Evolutionary conservation across 208 protist genomes (phyloP), one percentile per base, ranked within the genome.

Genomic region (Crithidia thermophila): DNA sequence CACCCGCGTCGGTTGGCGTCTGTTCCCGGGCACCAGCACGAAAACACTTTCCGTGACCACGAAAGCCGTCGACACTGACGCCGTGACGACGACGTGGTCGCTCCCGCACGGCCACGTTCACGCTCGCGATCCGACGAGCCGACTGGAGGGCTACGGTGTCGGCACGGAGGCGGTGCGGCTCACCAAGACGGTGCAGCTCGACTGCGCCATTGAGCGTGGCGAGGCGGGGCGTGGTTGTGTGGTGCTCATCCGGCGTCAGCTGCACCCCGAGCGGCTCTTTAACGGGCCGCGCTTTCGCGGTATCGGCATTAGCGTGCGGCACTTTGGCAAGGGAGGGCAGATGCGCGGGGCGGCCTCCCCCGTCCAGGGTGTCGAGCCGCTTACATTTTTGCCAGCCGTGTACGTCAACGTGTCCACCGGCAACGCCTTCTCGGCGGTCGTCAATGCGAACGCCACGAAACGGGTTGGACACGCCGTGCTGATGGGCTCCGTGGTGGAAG

Each of bases 141-240:
- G 55, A 0, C 20, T 55, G 16, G 10, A 10, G 5, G 34, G 25
- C 16, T 51, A 39, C 42, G 37, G 53, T 20, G 61, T 77, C 0
- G 61, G 43, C 53, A 58, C 61, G 9, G 79, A 84, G 59, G 60
- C 62, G 5, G 70, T 71, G 20, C 28, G 55, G 9, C 53, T 84
- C 37, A 56, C 70, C 27, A 77, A 80, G 55, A 72, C 68, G 37
- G 61, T 84, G 49, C 73, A 80, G 66, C 25, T 84, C 7, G 66
- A 72, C 27, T 84, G 79, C 58, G 53, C 67, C 4, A 67, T 77
- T 2, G 62, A 70, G 2, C 46, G 49, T 8, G 18, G 28, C 18
- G 30, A 36, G 10, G 18, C 30, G 14, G 42, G 33, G 9, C 25
- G 43, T 9, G 64, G 69, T 16, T 81, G 75, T 53, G 30, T 52